Percentiles rank a stretch among this genome's conserved stretches.
phyloP scores from a whole-genome alignment of 345 rosid genomes.

The Eucalyptus guilfoylei region DNA sequence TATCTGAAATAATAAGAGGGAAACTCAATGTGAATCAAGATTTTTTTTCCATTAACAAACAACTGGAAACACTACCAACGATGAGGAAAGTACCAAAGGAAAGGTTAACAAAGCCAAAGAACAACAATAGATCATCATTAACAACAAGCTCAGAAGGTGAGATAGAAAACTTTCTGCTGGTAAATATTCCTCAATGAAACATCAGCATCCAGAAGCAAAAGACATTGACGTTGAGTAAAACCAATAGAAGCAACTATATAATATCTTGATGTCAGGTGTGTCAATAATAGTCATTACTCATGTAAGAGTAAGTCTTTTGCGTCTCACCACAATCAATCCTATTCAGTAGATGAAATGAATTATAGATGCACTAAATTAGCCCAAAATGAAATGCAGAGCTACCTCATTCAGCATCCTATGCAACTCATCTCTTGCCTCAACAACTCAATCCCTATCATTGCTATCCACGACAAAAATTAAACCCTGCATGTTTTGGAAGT shows the following conservation, averaged over 20 bases:
- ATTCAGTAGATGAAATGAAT: not conserved
- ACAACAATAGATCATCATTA: no score
- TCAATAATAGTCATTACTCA: not conserved
- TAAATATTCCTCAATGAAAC: not conserved
- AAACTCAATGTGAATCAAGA: no score
- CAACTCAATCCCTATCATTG: conserved; percentile 66
- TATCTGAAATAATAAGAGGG: no score
- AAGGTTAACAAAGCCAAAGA: not conserved
- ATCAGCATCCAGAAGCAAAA: not conserved
- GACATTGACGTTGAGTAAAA: not conserved
- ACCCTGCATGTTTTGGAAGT: conserved; percentile 74
- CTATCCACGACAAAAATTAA: conserved; percentile 66
- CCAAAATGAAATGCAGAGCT: not conserved
- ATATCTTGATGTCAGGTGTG: not conserved
- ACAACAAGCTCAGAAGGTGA: not conserved
- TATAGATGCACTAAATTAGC: not conserved
- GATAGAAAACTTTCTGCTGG: not conserved
- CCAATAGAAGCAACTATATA: not conserved
- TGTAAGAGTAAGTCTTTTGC: not conserved
- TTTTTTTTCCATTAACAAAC: no score
- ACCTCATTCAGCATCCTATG: conserved; percentile 73
- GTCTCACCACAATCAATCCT: not conserved
- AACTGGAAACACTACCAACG: not conserved
- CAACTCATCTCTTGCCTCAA: conserved; percentile 65
- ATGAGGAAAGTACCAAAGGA: not conserved